Evolutionary conservation across 495 filamentous ascomycete species (phyloP).

Genomic region (Cryomyces antarcticus): DNA sequence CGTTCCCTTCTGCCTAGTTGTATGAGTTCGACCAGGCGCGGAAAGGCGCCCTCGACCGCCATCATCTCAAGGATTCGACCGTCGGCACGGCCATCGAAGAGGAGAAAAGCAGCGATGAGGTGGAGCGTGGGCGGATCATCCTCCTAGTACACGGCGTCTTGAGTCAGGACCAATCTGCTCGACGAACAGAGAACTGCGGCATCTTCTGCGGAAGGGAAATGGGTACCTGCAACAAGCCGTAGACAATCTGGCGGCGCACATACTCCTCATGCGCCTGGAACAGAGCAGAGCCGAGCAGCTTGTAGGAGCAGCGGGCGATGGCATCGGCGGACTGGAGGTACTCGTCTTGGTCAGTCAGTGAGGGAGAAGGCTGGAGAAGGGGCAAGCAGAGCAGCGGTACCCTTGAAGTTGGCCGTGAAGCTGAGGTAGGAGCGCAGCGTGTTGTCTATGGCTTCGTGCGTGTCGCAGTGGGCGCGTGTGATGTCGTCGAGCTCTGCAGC

Average conservation of each 20-base stretch:
- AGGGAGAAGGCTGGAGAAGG: neutral
- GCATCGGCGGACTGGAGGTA: slow-evolving; percentile 74
- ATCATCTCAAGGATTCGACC: slow-evolving; percentile 67
- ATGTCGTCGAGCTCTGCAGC: slow-evolving; percentile 60
- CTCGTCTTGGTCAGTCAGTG: slow-evolving; percentile 32
- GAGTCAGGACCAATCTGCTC: neutral
- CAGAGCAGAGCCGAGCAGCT: slow-evolving; percentile 52
- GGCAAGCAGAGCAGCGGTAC: slow-evolving; percentile 17
- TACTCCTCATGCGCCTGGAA: slow-evolving; percentile 62
- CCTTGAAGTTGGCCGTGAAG: slow-evolving; percentile 57
- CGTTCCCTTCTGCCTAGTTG: slow-evolving; percentile 40
- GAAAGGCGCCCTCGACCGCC: slow-evolving; percentile 69
- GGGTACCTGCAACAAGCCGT: slow-evolving; percentile 62
- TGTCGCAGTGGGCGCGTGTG: slow-evolving; percentile 47
- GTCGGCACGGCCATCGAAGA: slow-evolving; percentile 69
- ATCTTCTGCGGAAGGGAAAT: neutral
- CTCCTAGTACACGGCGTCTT: slow-evolving; percentile 26
- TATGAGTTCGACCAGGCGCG: slow-evolving; percentile 66
- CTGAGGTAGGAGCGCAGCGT: slow-evolving; percentile 64
- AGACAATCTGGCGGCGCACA: slow-evolving; percentile 81
- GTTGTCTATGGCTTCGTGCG: slow-evolving; percentile 69
- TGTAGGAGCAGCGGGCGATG: slow-evolving; percentile 64
- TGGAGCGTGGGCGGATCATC: slow-evolving; percentile 64
- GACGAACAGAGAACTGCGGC: neutral
- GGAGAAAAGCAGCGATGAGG: slow-evolving; percentile 65